phyloP scores from a whole-genome alignment of 495 filamentous ascomycete genomes.

The Tuber melanosporum region DNA sequence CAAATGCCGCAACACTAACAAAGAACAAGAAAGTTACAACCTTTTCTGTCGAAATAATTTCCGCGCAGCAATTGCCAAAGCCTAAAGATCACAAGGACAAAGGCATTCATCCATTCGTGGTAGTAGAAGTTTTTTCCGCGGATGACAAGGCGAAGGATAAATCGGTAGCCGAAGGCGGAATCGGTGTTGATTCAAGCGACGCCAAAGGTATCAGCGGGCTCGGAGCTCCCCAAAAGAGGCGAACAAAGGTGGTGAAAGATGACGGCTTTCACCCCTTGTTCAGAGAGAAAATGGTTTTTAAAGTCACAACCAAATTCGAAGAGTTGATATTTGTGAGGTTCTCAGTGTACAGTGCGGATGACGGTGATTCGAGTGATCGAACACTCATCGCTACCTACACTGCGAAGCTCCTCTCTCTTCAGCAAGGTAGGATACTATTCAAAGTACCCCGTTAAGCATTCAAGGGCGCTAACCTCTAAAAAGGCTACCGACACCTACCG shows the following conservation, averaged over 20 bases:
- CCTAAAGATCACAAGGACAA: constrained; percentile 65
- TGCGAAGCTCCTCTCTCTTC: constrained; percentile 79
- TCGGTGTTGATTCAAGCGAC: constrained; percentile 63
- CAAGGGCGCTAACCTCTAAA: constrained; percentile 6
- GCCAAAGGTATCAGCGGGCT: constrained; percentile 63
- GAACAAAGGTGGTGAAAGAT: constrained; percentile 68
- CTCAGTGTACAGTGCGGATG: constrained; percentile 76
- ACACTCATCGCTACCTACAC: constrained; percentile 74
- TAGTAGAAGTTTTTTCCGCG: constrained; percentile 87
- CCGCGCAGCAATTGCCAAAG: constrained; percentile 86
- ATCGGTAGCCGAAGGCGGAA: constrained; percentile 57
- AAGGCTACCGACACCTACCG: constrained; percentile 87
- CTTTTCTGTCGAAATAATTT: constrained; percentile 82
- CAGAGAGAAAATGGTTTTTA: constrained; percentile 65
- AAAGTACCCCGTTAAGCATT: not conserved
- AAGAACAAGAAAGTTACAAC: constrained; percentile 67
- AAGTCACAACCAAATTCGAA: constrained; percentile 80
- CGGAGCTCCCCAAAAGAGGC: constrained; percentile 67
- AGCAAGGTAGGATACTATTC: constrained; percentile 52
- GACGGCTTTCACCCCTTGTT: constrained; percentile 92
- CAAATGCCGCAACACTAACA: constrained; percentile 48
- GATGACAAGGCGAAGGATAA: constrained; percentile 69
- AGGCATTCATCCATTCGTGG: constrained; percentile 82
- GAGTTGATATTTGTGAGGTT: constrained; percentile 90
- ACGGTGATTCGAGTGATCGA: constrained; percentile 60